A percentile compares a stretch with the other conserved stretches of the same genome.
These are phyloP conservation scores for Pseudogymnoascus sp. DNA, from an alignment of 2,329 filamentous ascomycete species.

Conservation along the genomic window DNA sequence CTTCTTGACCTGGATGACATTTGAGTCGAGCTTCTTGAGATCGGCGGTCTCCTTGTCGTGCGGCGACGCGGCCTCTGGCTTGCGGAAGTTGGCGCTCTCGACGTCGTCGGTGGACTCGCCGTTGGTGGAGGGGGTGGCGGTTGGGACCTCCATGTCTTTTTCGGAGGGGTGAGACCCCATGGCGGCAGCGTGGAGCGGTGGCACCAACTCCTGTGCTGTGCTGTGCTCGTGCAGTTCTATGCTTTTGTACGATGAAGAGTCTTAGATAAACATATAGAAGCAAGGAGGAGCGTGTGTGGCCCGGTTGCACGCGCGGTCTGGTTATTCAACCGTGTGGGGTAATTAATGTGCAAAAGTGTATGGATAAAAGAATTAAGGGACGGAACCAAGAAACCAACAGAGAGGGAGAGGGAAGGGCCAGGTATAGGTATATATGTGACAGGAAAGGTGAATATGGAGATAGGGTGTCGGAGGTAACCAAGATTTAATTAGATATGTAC, in stretches of 20 bases:
- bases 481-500: not conserved
- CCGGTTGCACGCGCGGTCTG: not conserved
- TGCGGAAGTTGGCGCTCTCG: conserved; percentile 15
- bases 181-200: not conserved
- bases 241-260: not conserved
- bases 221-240: not conserved
- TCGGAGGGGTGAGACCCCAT: conserved; percentile 2
- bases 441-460: not conserved
- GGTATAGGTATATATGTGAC: not conserved
- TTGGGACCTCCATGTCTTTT: conserved; percentile 8
- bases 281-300: not conserved
- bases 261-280: not conserved
- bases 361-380: not conserved
- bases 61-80: conserved; percentile 41
- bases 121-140: conserved; percentile 18
- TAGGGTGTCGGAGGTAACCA: not conserved
- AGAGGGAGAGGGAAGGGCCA: not conserved
- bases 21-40: conserved; percentile 34
- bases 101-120: conserved; percentile 19
- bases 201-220: not conserved
- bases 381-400: not conserved
- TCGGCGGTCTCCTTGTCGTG: conserved; percentile 49
- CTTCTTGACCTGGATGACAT: conserved; percentile 26
- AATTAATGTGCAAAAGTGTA: not conserved
- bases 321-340: not conserved